A percentile compares a stretch with the other conserved stretches of the same genome.
These are phyloP conservation scores for Saccharomycopsis sp. DNA, from an alignment of 805 yeast genomes.

Conservation along the genomic window DNA sequence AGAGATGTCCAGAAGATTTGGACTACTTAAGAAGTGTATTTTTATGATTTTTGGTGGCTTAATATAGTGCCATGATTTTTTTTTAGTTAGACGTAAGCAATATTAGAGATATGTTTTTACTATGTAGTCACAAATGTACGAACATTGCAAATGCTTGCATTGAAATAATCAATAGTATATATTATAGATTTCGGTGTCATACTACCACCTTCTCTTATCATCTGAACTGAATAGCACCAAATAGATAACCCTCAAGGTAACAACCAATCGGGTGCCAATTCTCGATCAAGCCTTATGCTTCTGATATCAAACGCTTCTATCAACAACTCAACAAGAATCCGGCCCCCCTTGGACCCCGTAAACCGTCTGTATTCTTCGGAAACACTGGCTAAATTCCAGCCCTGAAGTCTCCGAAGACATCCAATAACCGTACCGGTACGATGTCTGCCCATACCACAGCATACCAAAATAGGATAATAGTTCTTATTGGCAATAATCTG, in stretches of 20 bases:
- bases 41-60: not conserved
- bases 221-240: too few relatives aligned
- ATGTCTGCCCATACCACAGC: slow-evolving; percentile 98
- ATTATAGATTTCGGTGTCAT: too few relatives aligned
- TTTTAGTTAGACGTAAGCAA: too few relatives aligned
- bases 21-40: too few relatives aligned
- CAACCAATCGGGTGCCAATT: slow-evolving; percentile 43
- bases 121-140: too few relatives aligned
- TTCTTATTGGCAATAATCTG: slow-evolving; percentile 63
- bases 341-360: slow-evolving; percentile 87
- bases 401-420: slow-evolving; percentile 83
- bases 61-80: too few relatives aligned
- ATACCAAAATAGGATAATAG: slow-evolving; percentile 81
- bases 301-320: slow-evolving; percentile 64
- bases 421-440: slow-evolving; percentile 97
- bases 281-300: slow-evolving; percentile 36
- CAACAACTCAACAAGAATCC: slow-evolving; percentile 83
- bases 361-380: slow-evolving; percentile 92
- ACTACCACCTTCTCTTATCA: too few relatives aligned
- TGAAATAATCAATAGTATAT: too few relatives aligned
- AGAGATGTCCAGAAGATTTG: too few relatives aligned
- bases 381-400: slow-evolving; percentile 94
- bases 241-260: slow-evolving; percentile 26
- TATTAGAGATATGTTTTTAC: too few relatives aligned
- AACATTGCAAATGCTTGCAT: too few relatives aligned